Evolutionary conservation across 2,329 filamentous ascomycete genomes (phyloP).

Genomic region (Talaromyces atroroseus): DNA sequence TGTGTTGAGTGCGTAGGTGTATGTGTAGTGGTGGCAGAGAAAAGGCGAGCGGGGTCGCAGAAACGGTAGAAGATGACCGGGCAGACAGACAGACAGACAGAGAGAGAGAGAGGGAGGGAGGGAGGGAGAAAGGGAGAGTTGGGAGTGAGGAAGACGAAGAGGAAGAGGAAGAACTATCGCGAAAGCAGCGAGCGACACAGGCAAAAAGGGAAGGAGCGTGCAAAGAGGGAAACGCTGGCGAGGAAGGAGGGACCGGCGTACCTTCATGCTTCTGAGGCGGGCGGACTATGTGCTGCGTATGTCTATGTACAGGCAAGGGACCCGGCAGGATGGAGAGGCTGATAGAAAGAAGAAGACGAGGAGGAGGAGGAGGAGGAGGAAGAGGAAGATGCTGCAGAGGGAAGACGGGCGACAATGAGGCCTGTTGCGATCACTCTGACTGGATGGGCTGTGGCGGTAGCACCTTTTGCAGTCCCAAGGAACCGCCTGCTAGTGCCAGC

Average conservation of each 20-base stretch:
- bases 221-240: neutral
- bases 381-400: too few species aligned
- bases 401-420: neutral
- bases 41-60: neutral
- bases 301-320: neutral
- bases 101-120: too few species aligned
- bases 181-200: neutral
- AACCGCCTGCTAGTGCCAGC: neutral
- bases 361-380: too few species aligned
- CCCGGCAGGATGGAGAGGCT: too few species aligned
- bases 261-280: slow-evolving; percentile 6
- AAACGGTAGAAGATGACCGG: neutral
- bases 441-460: neutral
- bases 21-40: neutral
- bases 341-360: too few species aligned
- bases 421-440: neutral
- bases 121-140: too few species aligned
- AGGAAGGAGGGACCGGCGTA: slow-evolving; percentile 4
- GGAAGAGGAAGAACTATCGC: slow-evolving; percentile 1
- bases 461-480: neutral
- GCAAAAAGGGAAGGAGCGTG: neutral
- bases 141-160: slow-evolving; percentile 8
- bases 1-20: neutral
- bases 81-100: too few species aligned
- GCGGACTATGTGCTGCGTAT: neutral